Base-by-base conservation (phyloP, 2,329 filamentous ascomycete species). In the Botrytis galanthina region DNA sequence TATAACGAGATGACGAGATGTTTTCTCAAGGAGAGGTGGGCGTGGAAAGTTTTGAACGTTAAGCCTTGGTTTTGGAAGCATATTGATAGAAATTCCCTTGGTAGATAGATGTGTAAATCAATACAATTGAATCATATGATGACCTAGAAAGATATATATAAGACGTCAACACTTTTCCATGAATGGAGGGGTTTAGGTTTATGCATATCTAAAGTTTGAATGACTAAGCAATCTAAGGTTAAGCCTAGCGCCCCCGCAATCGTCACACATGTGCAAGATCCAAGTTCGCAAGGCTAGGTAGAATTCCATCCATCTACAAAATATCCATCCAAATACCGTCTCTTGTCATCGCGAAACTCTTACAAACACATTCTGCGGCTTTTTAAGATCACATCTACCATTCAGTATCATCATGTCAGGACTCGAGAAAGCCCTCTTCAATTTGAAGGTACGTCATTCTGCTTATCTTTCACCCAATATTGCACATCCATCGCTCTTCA, bases 341-440 rank as follows among this genome's bases (percentile, higher is more conserved):
- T 59, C 42, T 44, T 70, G 44, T 37, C 46, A 51, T 68, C 70
- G 39, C 70, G n/a, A 60, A 46, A 46, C 20, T 6, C 22, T 66
- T 32, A 60, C 20, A 39, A 54, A 67, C 14, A 63, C 29, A 72
- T 67, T 42, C 42, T 42, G 5, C 32, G 3, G 26, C 20, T 26
- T 37, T 26, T 39, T 0, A n/a, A 26, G 8, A 51, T 61, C 20
- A 18, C 29, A 63, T 68, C 37, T 48, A 26, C 57, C 61, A 29
- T 72, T 48, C 39, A 37, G 46, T 12, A 54, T n/a, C 71, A 79
- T 63, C 80, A 89, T 89, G 88, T 89, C 88, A 46, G 87, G 88
- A 75, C 85, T 89, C 73, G 87, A 89, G 80, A 89, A 89, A 79
- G 87, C 87, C 37, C 85, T 89, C 59, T 89, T 89, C 82, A 89